Percentiles rank a stretch among this genome's conserved stretches.
phyloP scores from a whole-genome alignment of 768 basidiomycete species.

The Leucocoprinus birnbaumii region DNA sequence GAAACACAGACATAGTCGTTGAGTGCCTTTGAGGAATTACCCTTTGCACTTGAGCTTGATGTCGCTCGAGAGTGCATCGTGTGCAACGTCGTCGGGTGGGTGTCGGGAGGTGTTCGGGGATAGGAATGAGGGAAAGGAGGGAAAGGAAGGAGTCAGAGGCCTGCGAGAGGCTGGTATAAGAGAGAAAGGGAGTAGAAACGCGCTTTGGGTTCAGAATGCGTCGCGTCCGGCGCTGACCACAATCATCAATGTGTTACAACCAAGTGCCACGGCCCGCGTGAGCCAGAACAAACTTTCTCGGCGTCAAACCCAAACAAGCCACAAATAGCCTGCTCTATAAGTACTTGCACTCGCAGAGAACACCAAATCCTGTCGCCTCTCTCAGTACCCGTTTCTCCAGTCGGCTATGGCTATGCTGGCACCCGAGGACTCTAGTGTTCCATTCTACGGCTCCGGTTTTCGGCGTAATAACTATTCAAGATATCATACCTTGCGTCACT shows the following conservation, averaged over 20 bases:
- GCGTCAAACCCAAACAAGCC: conserved; percentile 16
- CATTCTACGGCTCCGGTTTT: background rate
- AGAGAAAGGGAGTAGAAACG: conserved; percentile 16
- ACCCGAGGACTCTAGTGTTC: background rate
- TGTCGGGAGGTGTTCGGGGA: conserved; percentile 10
- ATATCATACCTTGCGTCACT: too few relatives aligned
- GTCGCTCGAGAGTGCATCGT: conserved; percentile 36
- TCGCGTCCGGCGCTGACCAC: conserved; percentile 46
- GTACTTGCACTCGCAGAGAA: background rate
- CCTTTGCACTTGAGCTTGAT: conserved; percentile 31
- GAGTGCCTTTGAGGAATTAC: conserved; percentile 48
- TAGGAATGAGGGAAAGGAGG: conserved; percentile 7
- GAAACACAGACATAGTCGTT: conserved; percentile 58
- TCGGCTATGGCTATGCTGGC: background rate
- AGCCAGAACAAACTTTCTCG: conserved; percentile 4
- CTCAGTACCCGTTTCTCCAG: background rate
- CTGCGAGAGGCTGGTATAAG: conserved; percentile 9
- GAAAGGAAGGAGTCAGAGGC: conserved; percentile 5
- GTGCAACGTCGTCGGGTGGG: background rate
- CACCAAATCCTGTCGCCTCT: background rate
- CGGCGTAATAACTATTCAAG: background rate
- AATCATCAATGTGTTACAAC: conserved; percentile 22
- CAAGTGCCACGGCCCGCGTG: conserved; percentile 11
- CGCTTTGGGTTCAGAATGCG: conserved; percentile 24
- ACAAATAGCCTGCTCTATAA: conserved; percentile 15